Evolutionary conservation across 179 eudicot species (phyloP).

Genomic region (Vitellaria paradoxa): DNA sequence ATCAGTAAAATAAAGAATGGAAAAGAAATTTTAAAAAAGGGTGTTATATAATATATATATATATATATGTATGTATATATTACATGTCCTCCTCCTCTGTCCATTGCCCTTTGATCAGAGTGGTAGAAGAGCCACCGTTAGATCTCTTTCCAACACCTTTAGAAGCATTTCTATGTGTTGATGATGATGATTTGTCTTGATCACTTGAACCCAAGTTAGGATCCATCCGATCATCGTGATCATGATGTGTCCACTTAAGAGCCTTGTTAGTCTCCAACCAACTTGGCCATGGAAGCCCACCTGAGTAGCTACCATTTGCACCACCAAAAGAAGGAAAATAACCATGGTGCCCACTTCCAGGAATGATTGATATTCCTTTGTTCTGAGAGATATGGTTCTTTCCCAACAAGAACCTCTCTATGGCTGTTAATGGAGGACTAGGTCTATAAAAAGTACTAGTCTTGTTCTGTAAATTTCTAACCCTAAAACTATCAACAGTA

Average conservation of each 20-base stretch:
- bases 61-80: too few species aligned
- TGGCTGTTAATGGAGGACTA: conserved; percentile 6
- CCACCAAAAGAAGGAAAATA: not conserved
- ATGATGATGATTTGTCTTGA: not conserved
- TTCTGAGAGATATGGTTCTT: not conserved
- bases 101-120: conserved; percentile 68
- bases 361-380: not conserved
- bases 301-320: not conserved
- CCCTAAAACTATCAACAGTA: not conserved
- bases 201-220: conserved; percentile 8
- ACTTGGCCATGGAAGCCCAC: conserved; percentile 13
- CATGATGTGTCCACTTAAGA: conserved; percentile 7
- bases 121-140: conserved; percentile 18
- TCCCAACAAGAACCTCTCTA: not conserved
- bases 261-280: not conserved
- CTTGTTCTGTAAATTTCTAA: not conserved
- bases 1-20: too few species aligned
- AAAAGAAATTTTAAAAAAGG: too few species aligned
- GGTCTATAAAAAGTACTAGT: not conserved
- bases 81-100: conserved; percentile 71
- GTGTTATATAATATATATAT: too few species aligned
- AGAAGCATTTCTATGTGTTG: not conserved
- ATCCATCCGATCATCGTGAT: conserved; percentile 4
- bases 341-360: not conserved
- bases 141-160: conserved; percentile 12